Evolutionary conservation across 2,329 filamentous ascomycete species (phyloP), one percentile per base, ranked within the genome.

Genomic region (Scytalidium sp.): DNA sequence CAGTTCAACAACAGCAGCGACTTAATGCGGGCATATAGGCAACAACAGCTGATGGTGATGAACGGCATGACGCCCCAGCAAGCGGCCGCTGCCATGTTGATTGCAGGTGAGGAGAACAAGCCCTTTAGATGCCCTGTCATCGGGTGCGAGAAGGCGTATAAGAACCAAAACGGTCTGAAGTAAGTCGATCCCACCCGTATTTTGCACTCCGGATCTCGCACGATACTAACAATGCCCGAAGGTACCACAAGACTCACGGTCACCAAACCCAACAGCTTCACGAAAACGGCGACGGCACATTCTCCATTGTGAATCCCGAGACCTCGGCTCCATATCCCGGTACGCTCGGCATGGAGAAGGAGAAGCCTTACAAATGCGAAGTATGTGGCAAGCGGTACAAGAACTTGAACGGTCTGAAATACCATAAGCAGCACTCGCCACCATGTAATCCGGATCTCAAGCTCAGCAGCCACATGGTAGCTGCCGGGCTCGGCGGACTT

Each of bases 281-380:
- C 65, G 92, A 97, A 68, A 99, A 99, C 62, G 88, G 89, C 15
- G 94, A 99, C 64, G 94, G 94, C 46, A 97, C 94, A 2, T 97
- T 96, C 67, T 97, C 93, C 0, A 99, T 99, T 58, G 93, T 99
- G 46, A 96, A 99, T 61, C 94, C 94, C 0, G 89, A 96, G 64
- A 97, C 94, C 0, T 94, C 89, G 22, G 83, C 90, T 1, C 94
- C 94, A 0, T 99, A 97, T 58, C 94, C 94, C 0, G 94, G 94
- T 25, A 97, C 94, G 1, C 76, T 96, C 29, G 94, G 94, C n/a
- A 99, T 99, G 94, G 94, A 99, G 73, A 99, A 97, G 69, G 93
- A 97, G 75, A 99, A 99, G 75, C 94, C 94, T 2, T 97, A 97
- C 68, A 92, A 92, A 65, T 99, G 94, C 69, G 92, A 97, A 57